phyloP scores from a whole-genome alignment of 441 rosid genomes.

The Arabidopsis hybrid region DNA sequence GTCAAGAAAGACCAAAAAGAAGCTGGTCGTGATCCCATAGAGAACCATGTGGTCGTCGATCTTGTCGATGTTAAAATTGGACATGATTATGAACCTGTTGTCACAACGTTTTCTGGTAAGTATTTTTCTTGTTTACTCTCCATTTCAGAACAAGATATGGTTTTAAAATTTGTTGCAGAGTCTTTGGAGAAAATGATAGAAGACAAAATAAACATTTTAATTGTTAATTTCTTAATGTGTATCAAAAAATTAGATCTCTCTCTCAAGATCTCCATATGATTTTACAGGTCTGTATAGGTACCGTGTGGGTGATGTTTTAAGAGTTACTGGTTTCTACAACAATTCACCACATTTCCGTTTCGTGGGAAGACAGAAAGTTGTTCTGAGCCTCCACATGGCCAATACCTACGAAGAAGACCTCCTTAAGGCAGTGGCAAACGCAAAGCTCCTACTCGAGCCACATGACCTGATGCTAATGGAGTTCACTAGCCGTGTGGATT shows the following conservation, averaged over 20 bases:
- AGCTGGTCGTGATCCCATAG: not conserved
- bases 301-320: conserved; percentile 77
- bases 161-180: not conserved
- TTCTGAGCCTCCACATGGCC: conserved; percentile 68
- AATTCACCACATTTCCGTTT: conserved; percentile 74
- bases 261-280: not conserved
- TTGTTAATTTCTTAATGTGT: not conserved
- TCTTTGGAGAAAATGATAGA: not conserved
- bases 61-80: conserved; percentile 70
- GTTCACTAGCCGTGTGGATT: conserved; percentile 70
- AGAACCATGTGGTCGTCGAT: conserved; percentile 48
- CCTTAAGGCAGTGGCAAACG: conserved; percentile 61
- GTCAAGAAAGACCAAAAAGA: conserved; percentile 47
- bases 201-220: not conserved
- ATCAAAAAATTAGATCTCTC: not conserved
- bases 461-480: conserved; percentile 60
- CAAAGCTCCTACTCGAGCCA: conserved; percentile 54
- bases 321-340: conserved; percentile 77
- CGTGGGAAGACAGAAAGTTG: conserved; percentile 70
- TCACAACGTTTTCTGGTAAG: conserved; percentile 74
- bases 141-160: not conserved
- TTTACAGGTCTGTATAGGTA: conserved; percentile 71
- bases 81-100: conserved; percentile 66
- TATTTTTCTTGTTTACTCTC: not conserved
- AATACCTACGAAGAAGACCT: conserved; percentile 79